Base-by-base conservation (phyloP, 352 stramenopile species). In the Pythium scleroteichum region DNA sequence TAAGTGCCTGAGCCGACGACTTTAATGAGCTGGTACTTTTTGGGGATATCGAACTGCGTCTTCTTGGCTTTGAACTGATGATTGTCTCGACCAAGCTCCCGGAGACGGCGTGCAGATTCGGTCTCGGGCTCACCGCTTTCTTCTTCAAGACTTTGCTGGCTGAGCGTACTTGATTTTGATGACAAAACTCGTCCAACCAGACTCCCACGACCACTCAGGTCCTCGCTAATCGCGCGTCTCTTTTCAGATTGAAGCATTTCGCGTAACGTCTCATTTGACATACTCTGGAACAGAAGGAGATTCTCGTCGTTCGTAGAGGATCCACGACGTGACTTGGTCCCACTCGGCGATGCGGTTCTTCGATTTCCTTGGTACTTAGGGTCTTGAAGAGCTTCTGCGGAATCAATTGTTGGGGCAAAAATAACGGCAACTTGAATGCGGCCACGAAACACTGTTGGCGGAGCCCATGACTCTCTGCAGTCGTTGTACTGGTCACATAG, bases 401-500 rank as follows among this genome's bases (percentile, higher is more conserved):
- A 86, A 20, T 69, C 69, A 24, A 90, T 73, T 2, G 79, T 87
- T 29, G 85, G 85, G 14, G 81, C 72, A 58, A 92, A 94, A 59
- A 94, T 88, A 12, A 94, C 83, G 1, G 79, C 76, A 19, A 91
- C 68, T 57, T 94, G 85, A 47, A 94, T 80, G 2, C 82, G 81
- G 10, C 85, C 85, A 12, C 81, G 74, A 54, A 92, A 94, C 4
- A 94, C 85, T 14, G 85, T 94, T 12, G 85, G 85, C 2, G 85
- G 85, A 20, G 85, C 85, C 85, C 85, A 94, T 2, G 82, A 94
- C 52, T 92, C 85, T 26, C 86, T 85, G 58, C 85, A 94, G 58
- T 94, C 85, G 50, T 94, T 90, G 64, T 94, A 94, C 63, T 92
- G 83, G 39, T 94, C 85, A 54, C 85, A 92, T n/a, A 94, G 58